phyloP scores from a whole-genome alignment of 192 early-diverging fungal genomes.

The Chytriomyces sp. region DNA sequence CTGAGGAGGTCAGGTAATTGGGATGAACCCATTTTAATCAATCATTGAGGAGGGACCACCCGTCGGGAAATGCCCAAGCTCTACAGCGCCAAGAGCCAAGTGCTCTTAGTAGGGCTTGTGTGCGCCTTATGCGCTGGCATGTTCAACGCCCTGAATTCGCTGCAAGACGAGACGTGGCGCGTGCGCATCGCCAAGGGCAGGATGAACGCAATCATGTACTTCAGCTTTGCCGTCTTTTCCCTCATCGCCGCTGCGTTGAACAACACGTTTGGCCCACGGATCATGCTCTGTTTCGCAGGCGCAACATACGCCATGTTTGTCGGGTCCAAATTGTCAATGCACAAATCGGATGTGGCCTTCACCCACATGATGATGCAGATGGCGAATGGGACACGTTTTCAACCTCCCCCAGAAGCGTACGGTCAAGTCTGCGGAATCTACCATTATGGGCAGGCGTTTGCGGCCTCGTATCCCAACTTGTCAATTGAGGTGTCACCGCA shows the following conservation, averaged over 20 bases:
- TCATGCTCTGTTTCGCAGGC: constrained; percentile 67
- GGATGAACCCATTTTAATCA: too few species aligned
- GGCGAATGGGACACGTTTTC: too few species aligned
- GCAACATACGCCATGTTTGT: constrained; percentile 72
- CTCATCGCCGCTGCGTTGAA: constrained; percentile 71
- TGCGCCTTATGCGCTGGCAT: constrained; percentile 78
- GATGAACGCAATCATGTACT: constrained; percentile 63
- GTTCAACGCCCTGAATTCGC: constrained; percentile 59
- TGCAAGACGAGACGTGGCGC: neutral
- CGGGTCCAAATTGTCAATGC: constrained; percentile 54
- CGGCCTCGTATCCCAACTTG: neutral
- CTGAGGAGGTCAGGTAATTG: too few species aligned
- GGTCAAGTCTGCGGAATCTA: too few species aligned
- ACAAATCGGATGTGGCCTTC: constrained; percentile 48
- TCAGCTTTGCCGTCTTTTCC: constrained; percentile 75
- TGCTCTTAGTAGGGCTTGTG: constrained; percentile 67
- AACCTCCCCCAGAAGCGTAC: too few species aligned
- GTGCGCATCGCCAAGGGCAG: constrained; percentile 1
- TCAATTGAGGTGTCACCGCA: neutral
- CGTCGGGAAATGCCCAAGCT: too few species aligned
- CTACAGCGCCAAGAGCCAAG: constrained; percentile 56
- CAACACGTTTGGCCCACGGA: constrained; percentile 73
- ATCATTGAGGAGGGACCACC: too few species aligned
- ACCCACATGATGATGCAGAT: too few species aligned
- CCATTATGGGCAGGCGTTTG: too few species aligned